A percentile compares a stretch with the other conserved stretches of the same genome.
phyloP scores from a whole-genome alignment of 2,329 filamentous ascomycete species.

The Microsporum canis region DNA sequence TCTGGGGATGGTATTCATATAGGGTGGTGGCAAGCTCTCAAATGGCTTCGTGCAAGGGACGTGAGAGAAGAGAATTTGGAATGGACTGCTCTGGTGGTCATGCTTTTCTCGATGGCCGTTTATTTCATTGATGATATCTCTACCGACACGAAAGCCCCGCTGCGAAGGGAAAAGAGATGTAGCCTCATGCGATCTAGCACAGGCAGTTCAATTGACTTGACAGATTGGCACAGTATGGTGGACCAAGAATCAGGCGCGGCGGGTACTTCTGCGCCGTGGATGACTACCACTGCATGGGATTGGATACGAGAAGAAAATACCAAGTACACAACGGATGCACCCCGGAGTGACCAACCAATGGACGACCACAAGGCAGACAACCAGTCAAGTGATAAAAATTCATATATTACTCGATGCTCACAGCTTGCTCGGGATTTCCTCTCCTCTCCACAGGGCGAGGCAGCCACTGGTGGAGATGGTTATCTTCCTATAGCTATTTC shows the following conservation, averaged over 20 bases:
- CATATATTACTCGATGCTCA: conserved; percentile 39
- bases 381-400: conserved; percentile 22
- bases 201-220: conserved; percentile 34
- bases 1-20: conserved; percentile 52
- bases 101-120: conserved; percentile 54
- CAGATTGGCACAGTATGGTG: conserved; percentile 41
- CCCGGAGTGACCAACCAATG: conserved; percentile 17
- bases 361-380: conserved; percentile 2
- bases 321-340: conserved; percentile 17
- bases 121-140: conserved; percentile 40
- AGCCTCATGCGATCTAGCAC: conserved; percentile 41
- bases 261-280: conserved; percentile 34
- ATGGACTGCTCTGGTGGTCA: conserved; percentile 57
- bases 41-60: conserved; percentile 50
- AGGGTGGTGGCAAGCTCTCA: conserved; percentile 62
- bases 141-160: conserved; percentile 23
- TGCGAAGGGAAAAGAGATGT: conserved; percentile 32
- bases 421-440: conserved; percentile 55
- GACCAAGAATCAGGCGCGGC: conserved; percentile 34
- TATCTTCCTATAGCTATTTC: conserved; percentile 53
- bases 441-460: conserved; percentile 46
- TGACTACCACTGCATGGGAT: conserved; percentile 55
- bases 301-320: conserved; percentile 55
- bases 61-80: conserved; percentile 45
- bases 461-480: conserved; percentile 44